Base-by-base conservation (phyloP, 306 rosid species). In the Medicago ruthenica region DNA sequence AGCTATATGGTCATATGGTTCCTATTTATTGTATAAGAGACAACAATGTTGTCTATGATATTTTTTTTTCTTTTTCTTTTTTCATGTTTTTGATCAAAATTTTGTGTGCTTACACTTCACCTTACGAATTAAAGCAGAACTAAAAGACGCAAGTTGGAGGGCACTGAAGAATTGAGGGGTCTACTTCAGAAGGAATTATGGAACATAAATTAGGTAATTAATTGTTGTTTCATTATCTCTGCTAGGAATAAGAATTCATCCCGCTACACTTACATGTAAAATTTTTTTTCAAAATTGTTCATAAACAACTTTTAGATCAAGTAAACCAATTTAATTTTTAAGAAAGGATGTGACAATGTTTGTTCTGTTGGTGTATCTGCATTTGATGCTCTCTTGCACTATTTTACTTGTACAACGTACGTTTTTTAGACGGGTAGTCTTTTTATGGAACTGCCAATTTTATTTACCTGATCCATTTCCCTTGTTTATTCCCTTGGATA, bases 101-200 rank as follows among this genome's bases (percentile, higher is more conserved):
- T n/a, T n/a, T n/a, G n/a, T 34, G 10, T 39, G 24, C 65, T 71
- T 18, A 34, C 63, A 17, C 11, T 74, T 70, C 40, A 48, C 55
- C 51, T 79, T 57, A 15, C 67, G 73, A 57, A 77, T 70, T 50
- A 67, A 70, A 74, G 84, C 87, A 89, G 92, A 82, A 64, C 15
- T 45, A 92, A 92, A 77, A 82, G 96, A 34, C 50, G 81, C 10
- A 92, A 88, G 75, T 68, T 89, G 68, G 96, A 83, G 75, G 77
- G 42, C 76, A 13, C 67, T 17, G 87, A 81, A 61, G 89, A 81
- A 74, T 73, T 58, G 73, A 40, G 47, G 87, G 50, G 54, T 81
- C 88, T 51, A 84, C 87, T 83, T 79, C 84, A 55, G 78, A 75
- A 70, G 82, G 42, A 80, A 53, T 44, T 4, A 10, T 41, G 16